Evolutionary conservation across 1,284 basidiomycete genomes (phyloP).

Genomic region (Puccinia coronata): DNA sequence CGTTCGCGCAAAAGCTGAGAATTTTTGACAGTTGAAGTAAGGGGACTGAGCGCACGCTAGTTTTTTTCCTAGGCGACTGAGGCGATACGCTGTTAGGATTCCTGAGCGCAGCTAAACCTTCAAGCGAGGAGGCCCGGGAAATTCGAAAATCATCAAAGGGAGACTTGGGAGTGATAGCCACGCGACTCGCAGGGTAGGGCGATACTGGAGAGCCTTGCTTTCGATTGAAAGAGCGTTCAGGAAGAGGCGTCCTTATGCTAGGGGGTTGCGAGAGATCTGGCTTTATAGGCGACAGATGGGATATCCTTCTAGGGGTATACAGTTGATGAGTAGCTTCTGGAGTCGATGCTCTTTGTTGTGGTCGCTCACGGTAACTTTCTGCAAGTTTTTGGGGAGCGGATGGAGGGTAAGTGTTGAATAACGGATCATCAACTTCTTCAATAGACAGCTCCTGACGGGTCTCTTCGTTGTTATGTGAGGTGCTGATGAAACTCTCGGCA

Average conservation of each 20-base stretch:
- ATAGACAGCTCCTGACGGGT: constrained; percentile 25
- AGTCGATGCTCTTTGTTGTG: not conserved
- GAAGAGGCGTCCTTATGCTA: not conserved
- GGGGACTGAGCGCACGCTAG: constrained; percentile 15
- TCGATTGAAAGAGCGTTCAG: not conserved
- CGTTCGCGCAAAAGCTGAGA: constrained; percentile 24
- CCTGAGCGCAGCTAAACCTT: constrained; percentile 32
- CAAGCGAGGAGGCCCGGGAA: constrained; percentile 34
- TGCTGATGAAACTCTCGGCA: constrained; percentile 30
- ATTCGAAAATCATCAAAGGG: not conserved
- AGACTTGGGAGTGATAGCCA: not conserved
- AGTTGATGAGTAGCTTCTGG: not conserved
- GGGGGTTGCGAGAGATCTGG: not conserved
- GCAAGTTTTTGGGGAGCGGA: not conserved
- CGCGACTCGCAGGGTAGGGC: not conserved
- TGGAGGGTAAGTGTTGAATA: not conserved
- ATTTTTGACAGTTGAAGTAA: constrained; percentile 46
- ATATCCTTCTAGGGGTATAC: not conserved
- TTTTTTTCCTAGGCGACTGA: constrained; percentile 12
- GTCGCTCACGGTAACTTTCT: not conserved
- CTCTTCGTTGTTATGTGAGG: not conserved
- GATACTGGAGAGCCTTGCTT: not conserved
- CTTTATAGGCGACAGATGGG: not conserved
- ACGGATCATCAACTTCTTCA: not conserved
- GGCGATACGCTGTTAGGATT: constrained; percentile 14